phyloP scores from a whole-genome alignment of 345 rosid species.

The Passiflora organensis region DNA sequence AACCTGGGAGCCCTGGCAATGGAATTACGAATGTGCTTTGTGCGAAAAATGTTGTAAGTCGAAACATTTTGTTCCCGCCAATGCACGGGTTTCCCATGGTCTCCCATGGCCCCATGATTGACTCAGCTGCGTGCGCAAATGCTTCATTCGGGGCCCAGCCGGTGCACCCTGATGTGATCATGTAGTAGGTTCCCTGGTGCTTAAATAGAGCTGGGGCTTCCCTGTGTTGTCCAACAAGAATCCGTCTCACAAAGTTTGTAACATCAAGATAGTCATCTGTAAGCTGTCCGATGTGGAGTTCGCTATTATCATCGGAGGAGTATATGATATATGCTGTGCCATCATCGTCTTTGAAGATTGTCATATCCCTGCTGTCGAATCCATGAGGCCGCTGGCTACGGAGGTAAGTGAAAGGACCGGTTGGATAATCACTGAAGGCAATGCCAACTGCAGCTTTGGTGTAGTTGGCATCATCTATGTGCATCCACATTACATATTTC shows the following conservation, averaged over 20 bases:
- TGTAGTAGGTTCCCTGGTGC: constrained; percentile 70
- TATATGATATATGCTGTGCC: constrained; percentile 72
- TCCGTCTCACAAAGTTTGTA: constrained; percentile 42
- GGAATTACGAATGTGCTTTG: constrained; percentile 88
- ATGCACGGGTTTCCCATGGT: constrained; percentile 81
- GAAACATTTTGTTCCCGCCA: constrained; percentile 72
- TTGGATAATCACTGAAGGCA: constrained; percentile 64
- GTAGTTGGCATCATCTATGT: constrained; percentile 80
- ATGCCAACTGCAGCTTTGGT: constrained; percentile 89
- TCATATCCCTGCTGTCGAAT: constrained; percentile 91
- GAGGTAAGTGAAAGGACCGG: constrained; percentile 77
- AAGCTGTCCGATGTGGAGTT: constrained; percentile 82
- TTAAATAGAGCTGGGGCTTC: constrained; percentile 94
- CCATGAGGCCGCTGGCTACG: constrained; percentile 78
- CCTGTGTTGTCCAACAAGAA: constrained; percentile 64
- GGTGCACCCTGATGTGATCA: constrained; percentile 87
- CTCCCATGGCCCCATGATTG: constrained; percentile 96
- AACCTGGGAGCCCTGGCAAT: constrained; percentile 56
- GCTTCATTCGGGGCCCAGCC: constrained; percentile 99
- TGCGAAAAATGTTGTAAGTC: constrained; percentile 68
- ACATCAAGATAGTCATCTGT: constrained; percentile 67
- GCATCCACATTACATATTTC: constrained; percentile 99
- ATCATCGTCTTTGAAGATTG: constrained; percentile 80
- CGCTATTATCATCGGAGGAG: constrained; percentile 83
- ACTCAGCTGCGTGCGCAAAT: constrained; percentile 73